These are phyloP conservation scores for Glarea lozoyensis DNA, from an alignment of 495 filamentous ascomycete genomes.

Conservation along the genomic window DNA sequence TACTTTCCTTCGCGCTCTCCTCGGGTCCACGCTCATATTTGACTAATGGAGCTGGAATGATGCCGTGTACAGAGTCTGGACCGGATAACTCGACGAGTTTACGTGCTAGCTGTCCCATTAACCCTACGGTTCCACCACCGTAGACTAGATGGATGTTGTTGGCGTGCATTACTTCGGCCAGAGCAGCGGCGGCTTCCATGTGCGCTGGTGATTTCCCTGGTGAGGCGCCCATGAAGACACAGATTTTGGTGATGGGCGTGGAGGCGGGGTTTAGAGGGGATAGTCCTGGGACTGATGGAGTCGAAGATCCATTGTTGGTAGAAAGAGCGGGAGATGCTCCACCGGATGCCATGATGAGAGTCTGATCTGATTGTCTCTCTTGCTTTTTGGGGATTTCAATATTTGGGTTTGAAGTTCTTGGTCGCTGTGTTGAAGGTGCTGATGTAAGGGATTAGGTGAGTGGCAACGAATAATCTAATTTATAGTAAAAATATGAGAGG, in stretches of 20 bases:
- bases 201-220: slow-evolving; percentile 52
- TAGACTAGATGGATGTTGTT: slow-evolving; percentile 78
- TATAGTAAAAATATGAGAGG: no score
- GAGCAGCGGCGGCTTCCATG: slow-evolving; percentile 64
- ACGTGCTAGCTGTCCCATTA: slow-evolving; percentile 89
- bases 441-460: no score
- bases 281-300: slow-evolving; percentile 9
- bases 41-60: slow-evolving; percentile 84
- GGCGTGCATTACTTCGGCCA: slow-evolving; percentile 64
- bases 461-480: no score
- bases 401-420: no score
- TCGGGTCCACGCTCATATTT: slow-evolving; percentile 56
- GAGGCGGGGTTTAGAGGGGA: slow-evolving; percentile 15
- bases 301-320: slow-evolving; percentile 19
- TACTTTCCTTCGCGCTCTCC: slow-evolving; percentile 2
- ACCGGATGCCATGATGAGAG: slow-evolving; percentile 31
- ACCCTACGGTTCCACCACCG: slow-evolving; percentile 85
- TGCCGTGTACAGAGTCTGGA: slow-evolving; percentile 76
- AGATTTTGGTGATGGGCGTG: slow-evolving; percentile 40
- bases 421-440: no score
- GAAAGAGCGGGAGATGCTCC: slow-evolving; percentile 26
- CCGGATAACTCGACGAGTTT: slow-evolving; percentile 83
- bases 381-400: slow-evolving; percentile 1
- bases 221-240: slow-evolving; percentile 75
- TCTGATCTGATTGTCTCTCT: background rate